phyloP scores from a whole-genome alignment of 2,329 filamentous ascomycete species.

The Ophiostoma australiae region DNA sequence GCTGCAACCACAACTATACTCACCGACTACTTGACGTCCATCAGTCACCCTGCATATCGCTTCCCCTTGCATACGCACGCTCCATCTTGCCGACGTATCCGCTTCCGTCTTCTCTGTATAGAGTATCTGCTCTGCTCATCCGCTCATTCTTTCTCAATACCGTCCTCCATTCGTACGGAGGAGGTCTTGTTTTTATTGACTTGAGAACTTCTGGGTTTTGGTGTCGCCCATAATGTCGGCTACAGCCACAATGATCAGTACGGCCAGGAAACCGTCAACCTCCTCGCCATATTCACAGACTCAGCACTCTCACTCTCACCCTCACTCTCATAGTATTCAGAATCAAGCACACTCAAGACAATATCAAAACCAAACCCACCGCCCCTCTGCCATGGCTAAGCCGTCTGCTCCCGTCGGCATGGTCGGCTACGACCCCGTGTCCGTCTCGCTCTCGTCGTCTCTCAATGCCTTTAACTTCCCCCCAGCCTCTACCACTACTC shows the following conservation, averaged over 20 bases:
- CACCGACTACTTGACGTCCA: not conserved
- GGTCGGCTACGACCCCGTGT: not conserved
- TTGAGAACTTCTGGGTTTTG: too few relatives aligned
- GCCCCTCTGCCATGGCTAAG: slow-evolving; percentile 20
- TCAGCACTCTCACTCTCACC: not conserved
- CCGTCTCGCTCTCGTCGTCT: not conserved
- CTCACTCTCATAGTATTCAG: not conserved
- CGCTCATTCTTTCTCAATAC: not conserved
- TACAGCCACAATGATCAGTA: not conserved
- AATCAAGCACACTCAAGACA: not conserved
- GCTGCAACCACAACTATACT: not conserved
- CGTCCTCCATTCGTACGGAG: not conserved
- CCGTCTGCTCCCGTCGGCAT: not conserved
- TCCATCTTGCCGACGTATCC: not conserved
- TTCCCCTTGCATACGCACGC: not conserved
- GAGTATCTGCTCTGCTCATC: not conserved
- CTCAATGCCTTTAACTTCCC: not conserved
- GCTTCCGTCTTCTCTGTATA: not conserved
- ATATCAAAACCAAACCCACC: slow-evolving; percentile 15
- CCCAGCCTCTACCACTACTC: not conserved
- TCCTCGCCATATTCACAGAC: not conserved
- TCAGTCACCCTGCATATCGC: slow-evolving; percentile 4
- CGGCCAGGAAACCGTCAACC: not conserved
- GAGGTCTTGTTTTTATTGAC: too few relatives aligned
- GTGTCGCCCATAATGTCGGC: not conserved